Evolutionary conservation across 1,284 basidiomycete genomes (phyloP), one percentile per base, ranked within the genome.

Genomic region (Sanghuangporus baumii): DNA sequence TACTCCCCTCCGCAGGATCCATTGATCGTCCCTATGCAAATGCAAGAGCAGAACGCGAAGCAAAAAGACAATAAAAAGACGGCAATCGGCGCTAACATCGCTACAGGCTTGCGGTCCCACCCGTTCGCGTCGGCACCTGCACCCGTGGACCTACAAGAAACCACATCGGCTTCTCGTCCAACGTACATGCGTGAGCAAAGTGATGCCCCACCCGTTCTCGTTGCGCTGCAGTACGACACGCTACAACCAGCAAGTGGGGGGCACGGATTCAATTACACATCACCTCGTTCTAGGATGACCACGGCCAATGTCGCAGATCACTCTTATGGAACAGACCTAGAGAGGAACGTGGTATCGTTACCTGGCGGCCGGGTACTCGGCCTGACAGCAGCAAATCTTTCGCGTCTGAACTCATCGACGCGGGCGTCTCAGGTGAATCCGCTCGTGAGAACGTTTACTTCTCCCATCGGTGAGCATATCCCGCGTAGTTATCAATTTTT

Each of bases 331-430:
- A 26, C 23, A 18, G 50, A 51, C 8, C 16, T 16, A 23, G 50
- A 51, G 26, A 26, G 20, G 20, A 23, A 23, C 3, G 36, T 40
- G 8, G 48, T 0, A 54, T 9, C 31, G 7, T 7, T 26, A 11
- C 11, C 50, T 23, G 48, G 52, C 3, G 47, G 31, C 26, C 51
- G 26, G 23, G 59, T 12, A 11, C 59, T 14, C 18, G 46, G 43
- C 6, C 47, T 64, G 55, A 64, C 63, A 18, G 34, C 38, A 14
- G 63, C 34, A 34, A 64, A 64, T 40, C 54, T 64, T 7, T 46
- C 60, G 8, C 54, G 55, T 34, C 59, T 61, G 18, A 64, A 64
- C 34, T 20, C 18, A 2, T 16, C n/a, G 6, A 34, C 16, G 12
- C 31, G 37, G 8, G 36, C 34, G 14, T 64, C 63, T 0, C 41